phyloP scores from a whole-genome alignment of 305 asterid genomes.

The Andrographis paniculata region DNA sequence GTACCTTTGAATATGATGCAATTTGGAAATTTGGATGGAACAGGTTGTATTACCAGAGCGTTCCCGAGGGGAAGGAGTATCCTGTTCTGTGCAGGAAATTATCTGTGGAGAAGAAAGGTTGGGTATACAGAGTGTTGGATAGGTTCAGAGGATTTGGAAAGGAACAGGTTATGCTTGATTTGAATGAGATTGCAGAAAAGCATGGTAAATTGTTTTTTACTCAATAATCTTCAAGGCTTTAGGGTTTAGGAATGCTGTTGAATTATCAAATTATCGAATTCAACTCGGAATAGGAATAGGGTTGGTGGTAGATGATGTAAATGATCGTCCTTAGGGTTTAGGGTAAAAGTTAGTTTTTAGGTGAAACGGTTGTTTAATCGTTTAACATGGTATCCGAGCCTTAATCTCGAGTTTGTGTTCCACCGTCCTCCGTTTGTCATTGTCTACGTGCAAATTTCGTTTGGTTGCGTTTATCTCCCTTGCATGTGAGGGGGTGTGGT shows the following conservation, averaged over 20 bases:
- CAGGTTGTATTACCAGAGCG: slow-evolving; percentile 81
- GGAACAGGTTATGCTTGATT: slow-evolving; percentile 77
- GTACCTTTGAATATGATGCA: background rate
- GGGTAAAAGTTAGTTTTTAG: no score
- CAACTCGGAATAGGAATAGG: no score
- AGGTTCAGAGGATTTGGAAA: slow-evolving; percentile 28
- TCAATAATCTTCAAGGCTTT: background rate
- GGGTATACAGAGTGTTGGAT: slow-evolving; percentile 33
- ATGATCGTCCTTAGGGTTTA: no score
- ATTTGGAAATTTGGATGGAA: slow-evolving; percentile 17
- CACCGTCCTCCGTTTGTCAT: no score
- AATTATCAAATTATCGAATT: no score
- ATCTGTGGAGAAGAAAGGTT: slow-evolving; percentile 37
- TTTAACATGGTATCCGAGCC: no score
- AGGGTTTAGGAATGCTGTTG: background rate
- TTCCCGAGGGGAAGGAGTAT: slow-evolving; percentile 94
- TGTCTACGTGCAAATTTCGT: no score
- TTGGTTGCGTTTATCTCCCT: no score
- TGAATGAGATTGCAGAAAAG: slow-evolving; percentile 83
- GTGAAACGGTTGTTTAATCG: no score
- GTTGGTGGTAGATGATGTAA: no score
- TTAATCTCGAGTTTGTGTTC: no score
- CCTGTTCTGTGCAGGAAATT: slow-evolving; percentile 74
- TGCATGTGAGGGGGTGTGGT: no score
- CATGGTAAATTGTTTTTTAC: slow-evolving; percentile 41